Evolutionary conservation across 2,329 filamentous ascomycete genomes (phyloP).

Genomic region (Periconia digitata): DNA sequence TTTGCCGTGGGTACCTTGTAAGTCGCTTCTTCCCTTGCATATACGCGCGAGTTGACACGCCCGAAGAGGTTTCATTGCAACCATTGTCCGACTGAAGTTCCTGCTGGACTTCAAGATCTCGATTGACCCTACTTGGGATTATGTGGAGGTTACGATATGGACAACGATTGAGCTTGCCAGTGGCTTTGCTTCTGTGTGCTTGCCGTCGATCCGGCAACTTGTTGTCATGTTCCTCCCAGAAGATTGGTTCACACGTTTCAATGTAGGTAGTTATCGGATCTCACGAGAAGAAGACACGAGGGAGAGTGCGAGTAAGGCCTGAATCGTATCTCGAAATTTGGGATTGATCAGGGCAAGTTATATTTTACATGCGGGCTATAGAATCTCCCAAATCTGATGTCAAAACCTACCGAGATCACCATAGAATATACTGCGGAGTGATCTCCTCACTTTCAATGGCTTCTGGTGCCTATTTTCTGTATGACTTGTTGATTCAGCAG

Average conservation of each 20-base stretch:
- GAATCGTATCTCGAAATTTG: too few species aligned
- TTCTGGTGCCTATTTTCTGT: too few species aligned
- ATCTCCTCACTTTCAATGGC: too few species aligned
- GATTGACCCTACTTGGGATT: conserved; percentile 31
- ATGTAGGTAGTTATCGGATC: background rate
- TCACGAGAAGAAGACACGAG: background rate
- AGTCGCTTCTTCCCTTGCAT: background rate
- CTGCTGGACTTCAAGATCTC: conserved; percentile 24
- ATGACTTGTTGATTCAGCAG: too few species aligned
- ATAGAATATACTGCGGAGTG: too few species aligned
- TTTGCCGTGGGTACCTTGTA: conserved; percentile 29
- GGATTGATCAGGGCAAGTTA: too few species aligned
- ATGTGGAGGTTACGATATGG: conserved; percentile 24
- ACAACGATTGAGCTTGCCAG: conserved; percentile 28
- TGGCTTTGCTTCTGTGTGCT: conserved; percentile 24
- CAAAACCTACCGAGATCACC: too few species aligned
- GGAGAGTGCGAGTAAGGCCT: too few species aligned
- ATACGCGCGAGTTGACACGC: background rate
- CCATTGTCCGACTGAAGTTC: conserved; percentile 24
- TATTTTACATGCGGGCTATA: too few species aligned
- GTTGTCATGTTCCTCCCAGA: conserved; percentile 15
- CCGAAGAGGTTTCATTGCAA: conserved; percentile 25
- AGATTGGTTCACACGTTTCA: background rate
- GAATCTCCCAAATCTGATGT: too few species aligned
- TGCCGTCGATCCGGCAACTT: conserved; percentile 26